Base-by-base conservation (phyloP, 2,329 filamentous ascomycete species). In the Paracorniculantispora psalliotae region DNA sequence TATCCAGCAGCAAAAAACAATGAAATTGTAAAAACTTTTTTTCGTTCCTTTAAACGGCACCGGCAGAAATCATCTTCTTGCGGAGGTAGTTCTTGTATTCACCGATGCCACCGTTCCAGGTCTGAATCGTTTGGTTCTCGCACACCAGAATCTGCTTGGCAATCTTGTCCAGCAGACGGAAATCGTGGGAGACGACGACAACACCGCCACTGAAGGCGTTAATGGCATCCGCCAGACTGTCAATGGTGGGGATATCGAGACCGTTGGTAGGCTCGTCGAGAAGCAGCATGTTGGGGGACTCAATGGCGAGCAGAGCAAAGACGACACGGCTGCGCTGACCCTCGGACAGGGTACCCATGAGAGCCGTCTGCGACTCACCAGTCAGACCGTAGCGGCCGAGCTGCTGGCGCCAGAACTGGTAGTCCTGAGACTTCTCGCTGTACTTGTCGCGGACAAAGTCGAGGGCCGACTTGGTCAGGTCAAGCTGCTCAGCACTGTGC, bases 111-210 rank as follows among this genome's bases (percentile, higher is more conserved):
- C 93, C 93, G 63, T 93, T 87, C 94, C 94, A 99, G 69, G 85
- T 79, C 68, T 83, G 87, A 68, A 97, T 92, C 15, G 92, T 92
- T 84, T 92, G 92, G 86, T 99, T 92, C 80, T 99, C 94, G 78
- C 96, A 99, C 59, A 99, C 94, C 79, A 99, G 87, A 77, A 99
- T 99, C 76, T 99, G 91, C 84, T 99, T 99, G 68, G 94, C 94
- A 75, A 99, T 97, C 83, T 96, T 97, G 85, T 99, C 94, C 65
- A 99, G 87, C 70, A 99, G 82, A 82, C 93, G 89, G 85, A 99
- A 99, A 77, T 99, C 94, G 89, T 99, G 94, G 69, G 90, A 96
- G 60, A 99, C 94, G 64, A 97, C 93, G 57, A 97, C 91, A 54
- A 97, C 93, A 89, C 96, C 94, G 70, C 94, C 94, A 65, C 86